Evolutionary conservation across 768 basidiomycete species (phyloP).

Genomic region (Clavaria fumosa): DNA sequence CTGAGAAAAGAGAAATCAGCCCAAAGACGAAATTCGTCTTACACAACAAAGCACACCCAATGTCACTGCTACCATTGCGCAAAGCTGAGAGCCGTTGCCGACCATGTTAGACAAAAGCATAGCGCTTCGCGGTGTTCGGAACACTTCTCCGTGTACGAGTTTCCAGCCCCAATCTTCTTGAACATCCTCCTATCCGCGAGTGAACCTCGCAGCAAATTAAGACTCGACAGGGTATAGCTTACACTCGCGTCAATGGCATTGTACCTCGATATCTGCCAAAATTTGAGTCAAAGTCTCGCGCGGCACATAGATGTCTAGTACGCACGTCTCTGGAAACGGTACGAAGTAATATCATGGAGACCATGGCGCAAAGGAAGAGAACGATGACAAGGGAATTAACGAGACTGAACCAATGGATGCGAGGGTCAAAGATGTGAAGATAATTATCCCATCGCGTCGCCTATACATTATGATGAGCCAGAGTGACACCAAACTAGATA

Average conservation of each 20-base stretch:
- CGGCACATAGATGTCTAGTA: no score
- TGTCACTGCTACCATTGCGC: constrained; percentile 78
- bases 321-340: constrained; percentile 80
- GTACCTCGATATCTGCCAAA: constrained; percentile 70
- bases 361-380: constrained; percentile 84
- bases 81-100: constrained; percentile 82
- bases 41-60: constrained; percentile 34
- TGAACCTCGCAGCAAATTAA: constrained; percentile 1
- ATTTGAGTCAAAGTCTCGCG: no score
- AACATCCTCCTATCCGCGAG: constrained; percentile 58
- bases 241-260: constrained; percentile 87
- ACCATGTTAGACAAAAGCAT: constrained; percentile 71
- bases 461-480: constrained; percentile 23
- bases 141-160: constrained; percentile 91
- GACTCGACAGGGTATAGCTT: constrained; percentile 13
- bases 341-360: constrained; percentile 76
- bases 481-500: background rate
- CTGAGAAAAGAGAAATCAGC: constrained; percentile 21
- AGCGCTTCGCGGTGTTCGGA: constrained; percentile 65
- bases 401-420: constrained; percentile 93
- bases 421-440: constrained; percentile 83
- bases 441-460: constrained; percentile 96
- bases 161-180: constrained; percentile 99
- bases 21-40: background rate
- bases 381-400: constrained; percentile 88